phyloP scores from a whole-genome alignment of 2,329 filamentous ascomycete genomes.

The Neocucurbitaria cava region DNA sequence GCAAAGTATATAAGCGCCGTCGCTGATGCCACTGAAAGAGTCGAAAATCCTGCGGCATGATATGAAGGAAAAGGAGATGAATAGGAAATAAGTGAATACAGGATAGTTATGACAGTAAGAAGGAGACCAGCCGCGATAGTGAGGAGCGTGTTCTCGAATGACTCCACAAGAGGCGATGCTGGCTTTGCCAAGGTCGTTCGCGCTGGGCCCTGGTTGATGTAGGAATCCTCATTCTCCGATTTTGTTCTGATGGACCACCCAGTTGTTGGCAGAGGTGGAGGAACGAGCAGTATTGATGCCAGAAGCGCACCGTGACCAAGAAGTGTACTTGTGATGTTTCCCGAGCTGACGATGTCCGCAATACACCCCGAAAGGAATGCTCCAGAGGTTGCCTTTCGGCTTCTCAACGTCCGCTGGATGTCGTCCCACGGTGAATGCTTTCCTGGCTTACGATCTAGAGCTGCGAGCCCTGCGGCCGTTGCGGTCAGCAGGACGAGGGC shows the following conservation, averaged over 20 bases:
- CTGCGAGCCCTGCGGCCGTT: conserved; percentile 54
- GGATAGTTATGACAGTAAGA: conserved; percentile 47
- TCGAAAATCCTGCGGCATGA: conserved; percentile 47
- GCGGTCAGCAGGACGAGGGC: conserved; percentile 59
- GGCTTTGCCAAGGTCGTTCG: conserved; percentile 42
- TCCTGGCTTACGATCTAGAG: conserved; percentile 38
- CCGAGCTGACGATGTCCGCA: conserved; percentile 40
- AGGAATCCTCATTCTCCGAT: conserved; percentile 27
- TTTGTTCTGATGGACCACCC: conserved; percentile 41
- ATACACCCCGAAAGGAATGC: conserved; percentile 45
- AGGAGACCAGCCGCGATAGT: conserved; percentile 52
- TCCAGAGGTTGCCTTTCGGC: conserved; percentile 45
- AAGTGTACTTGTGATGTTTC: conserved; percentile 35
- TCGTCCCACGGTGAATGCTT: conserved; percentile 42
- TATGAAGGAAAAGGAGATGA: conserved; percentile 41
- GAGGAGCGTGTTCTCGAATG: conserved; percentile 49
- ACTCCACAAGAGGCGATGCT: conserved; percentile 45
- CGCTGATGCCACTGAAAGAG: conserved; percentile 52
- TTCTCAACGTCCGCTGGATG: conserved; percentile 43
- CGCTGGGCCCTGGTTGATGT: conserved; percentile 24
- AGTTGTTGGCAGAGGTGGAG: conserved; percentile 55
- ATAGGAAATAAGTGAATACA: conserved; percentile 43
- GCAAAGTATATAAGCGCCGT: conserved; percentile 53
- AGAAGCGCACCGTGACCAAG: conserved; percentile 58
- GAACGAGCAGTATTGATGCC: conserved; percentile 55